Evolutionary conservation across 1,284 basidiomycete species (phyloP), one percentile per base, ranked within the genome.

Genomic region (Erythrobasidium hasegawianum): DNA sequence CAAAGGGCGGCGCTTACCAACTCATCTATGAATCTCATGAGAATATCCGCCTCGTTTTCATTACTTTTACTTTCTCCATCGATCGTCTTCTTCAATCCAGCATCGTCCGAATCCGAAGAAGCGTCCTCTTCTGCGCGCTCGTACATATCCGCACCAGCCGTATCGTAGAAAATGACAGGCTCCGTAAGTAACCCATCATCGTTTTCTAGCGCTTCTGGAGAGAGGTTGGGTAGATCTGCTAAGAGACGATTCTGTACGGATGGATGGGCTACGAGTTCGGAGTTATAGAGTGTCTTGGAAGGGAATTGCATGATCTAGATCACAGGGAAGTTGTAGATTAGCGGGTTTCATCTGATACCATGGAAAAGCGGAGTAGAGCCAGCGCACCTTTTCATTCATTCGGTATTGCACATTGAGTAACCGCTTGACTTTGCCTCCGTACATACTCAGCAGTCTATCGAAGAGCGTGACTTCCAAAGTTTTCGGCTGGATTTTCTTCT

Each of bases 41-140:
- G 92, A 1, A 97, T 82, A 10, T 83, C 84, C 0, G 87, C 90
- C 74, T 98, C 95, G 75, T 97, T 96, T 78, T 92, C 90, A 73
- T 98, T 98, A 72, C 85, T 87, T 72, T 87, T 84, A 72, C 89
- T 93, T 0, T 90, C 90, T 73, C 93, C 89, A 70, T 90, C 89
- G 4, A 77, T 69, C 2, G 80, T 80, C 67, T 84, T 83, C 10
- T 70, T 72, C 1, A 8, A 18, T 16, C 72, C 71, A 1, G 82
- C 18, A 84, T 59, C 86, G n/a, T n/a, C n/a, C n/a, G n/a, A n/a
- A 84, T 29, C 55, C 24, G 40, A 39, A 4, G 57, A 59, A 2
- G 73, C 76, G 18, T 80, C 80, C 11, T 76, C 76, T n/a, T 73
- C 73, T 0, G 72, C 68, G 13, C 88, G 81, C 76, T 97, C 93